Conservation (phyloP, 2,329 filamentous ascomycete species). For the Phaeophleospora eucalypticola region DNA sequence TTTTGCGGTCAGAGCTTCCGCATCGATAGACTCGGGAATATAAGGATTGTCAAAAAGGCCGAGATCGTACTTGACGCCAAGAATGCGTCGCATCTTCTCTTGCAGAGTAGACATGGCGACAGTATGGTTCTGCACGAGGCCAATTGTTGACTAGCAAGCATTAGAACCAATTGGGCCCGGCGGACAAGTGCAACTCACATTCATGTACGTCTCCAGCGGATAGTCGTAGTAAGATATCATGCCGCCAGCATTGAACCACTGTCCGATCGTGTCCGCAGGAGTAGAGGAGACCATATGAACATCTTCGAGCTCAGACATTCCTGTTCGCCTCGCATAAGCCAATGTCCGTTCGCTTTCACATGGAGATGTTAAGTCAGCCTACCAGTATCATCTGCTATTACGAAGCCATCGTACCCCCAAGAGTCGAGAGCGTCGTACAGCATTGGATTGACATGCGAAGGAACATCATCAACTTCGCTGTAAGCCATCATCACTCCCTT, state of each 20-base stretch:
- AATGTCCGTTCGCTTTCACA: no score
- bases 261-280: constrained; percentile 10
- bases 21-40: constrained; percentile 13
- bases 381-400: constrained; percentile 18
- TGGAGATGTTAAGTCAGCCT: not conserved
- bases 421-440: constrained; percentile 14
- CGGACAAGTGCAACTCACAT: constrained; percentile 2
- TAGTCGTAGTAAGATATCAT: constrained; percentile 20
- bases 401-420: constrained; percentile 15
- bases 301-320: constrained; percentile 12
- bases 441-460: constrained; percentile 15
- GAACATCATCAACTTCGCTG: constrained; percentile 16
- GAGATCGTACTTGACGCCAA: constrained; percentile 17
- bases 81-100: constrained; percentile 13
- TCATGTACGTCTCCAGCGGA: constrained; percentile 13
- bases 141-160: constrained; percentile 5
- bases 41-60: constrained; percentile 16
- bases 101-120: constrained; percentile 9
- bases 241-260: constrained; percentile 18
- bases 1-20: constrained; percentile 7
- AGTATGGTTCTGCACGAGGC: constrained; percentile 7
- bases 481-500: constrained; percentile 20
- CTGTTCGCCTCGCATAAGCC: no score
- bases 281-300: constrained; percentile 8
- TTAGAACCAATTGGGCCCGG: not conserved